These are phyloP conservation scores for Chrysoporthe cubensis DNA, from an alignment of 2,329 filamentous ascomycete species.

Conservation along the genomic window DNA sequence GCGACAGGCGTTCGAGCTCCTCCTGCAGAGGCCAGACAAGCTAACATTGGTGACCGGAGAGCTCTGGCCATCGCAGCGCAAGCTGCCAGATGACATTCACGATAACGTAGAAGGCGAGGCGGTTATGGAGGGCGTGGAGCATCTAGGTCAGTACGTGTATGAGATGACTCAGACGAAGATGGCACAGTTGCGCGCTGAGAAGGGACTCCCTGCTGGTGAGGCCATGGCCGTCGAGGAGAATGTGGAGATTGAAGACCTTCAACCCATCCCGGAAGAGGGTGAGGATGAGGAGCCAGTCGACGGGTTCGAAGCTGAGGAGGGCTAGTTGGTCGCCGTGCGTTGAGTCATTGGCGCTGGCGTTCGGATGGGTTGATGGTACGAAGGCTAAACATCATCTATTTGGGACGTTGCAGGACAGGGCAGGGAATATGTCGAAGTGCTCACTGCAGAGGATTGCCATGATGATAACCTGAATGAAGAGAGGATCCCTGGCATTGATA, in stretches of 20 bases:
- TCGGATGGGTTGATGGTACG: not conserved
- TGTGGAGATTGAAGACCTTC: slow-evolving; percentile 31
- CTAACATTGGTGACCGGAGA: slow-evolving; percentile 82
- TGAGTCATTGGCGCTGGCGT: slow-evolving; percentile 12
- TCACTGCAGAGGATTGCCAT: not conserved
- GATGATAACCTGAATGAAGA: too few species aligned
- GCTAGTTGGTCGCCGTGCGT: slow-evolving; percentile 18
- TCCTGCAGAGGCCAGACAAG: slow-evolving; percentile 79
- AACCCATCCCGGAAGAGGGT: slow-evolving; percentile 38
- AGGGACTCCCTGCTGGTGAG: slow-evolving; percentile 37
- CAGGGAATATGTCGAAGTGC: not conserved
- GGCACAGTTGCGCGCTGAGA: slow-evolving; percentile 51
- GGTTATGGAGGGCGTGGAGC: slow-evolving; percentile 88
- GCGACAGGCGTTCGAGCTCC: slow-evolving; percentile 78
- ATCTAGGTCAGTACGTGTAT: slow-evolving; percentile 93
- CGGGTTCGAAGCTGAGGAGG: slow-evolving; percentile 39
- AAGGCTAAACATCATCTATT: not conserved
- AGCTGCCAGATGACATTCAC: slow-evolving; percentile 48
- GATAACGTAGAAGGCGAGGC: slow-evolving; percentile 61
- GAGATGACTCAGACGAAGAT: slow-evolving; percentile 81
- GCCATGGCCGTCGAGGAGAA: slow-evolving; percentile 33
- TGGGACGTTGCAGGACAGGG: not conserved
- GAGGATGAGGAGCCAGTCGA: slow-evolving; percentile 33
- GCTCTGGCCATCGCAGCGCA: slow-evolving; percentile 73
- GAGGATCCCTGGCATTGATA: not conserved